Base-by-base conservation (phyloP, 2,329 filamentous ascomycete species). In the Colletotrichum lini region DNA sequence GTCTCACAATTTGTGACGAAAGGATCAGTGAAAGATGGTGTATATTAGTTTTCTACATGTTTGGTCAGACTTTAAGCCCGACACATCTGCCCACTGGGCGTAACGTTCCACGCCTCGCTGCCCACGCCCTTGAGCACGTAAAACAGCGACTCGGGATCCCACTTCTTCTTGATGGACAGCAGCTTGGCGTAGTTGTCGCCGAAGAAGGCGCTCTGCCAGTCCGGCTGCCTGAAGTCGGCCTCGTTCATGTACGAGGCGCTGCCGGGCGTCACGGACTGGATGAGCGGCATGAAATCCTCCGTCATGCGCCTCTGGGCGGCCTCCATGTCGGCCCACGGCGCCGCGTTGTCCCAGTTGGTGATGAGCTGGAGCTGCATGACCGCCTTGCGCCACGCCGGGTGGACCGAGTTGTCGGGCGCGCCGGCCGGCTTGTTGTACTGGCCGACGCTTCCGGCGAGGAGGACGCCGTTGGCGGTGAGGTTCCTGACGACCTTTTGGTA, bases 211-310 rank as follows among this genome's bases (percentile, higher is more conserved):
- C 80, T 42, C 75, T 86, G 79, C 76, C 80, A 88, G 49, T 83
- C 73, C 0, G 79, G 79, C 75, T 86, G 80, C 44, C 78, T 77
- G 59, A 85, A 84, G 75, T 87, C 82, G 2, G 83, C 86, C 78
- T 90, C 87, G 74, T 87, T 88, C 80, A 86, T 80, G 76, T 88
- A 87, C 2, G 82, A 78, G 2, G 83, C 85, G 10, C 80, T 79
- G 0, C 80, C 81, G 0, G 84, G 83, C 0, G 84, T 84, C 7
- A 83, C 78, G 2, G 74, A 78, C 72, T 81, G 78, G 53, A 75
- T 77, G 26, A 76, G 52, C 0, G 79, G 79, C 67, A 80, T 75
- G 57, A 79, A 74, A 62, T 77, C 72, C 52, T 80, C 67, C 12
- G 79, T 80, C 72, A 81, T 80, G 26, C 73, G 73, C 30, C 63